Base-by-base conservation (phyloP, 352 stramenopile species). In the Globisporangium iwayamae region DNA sequence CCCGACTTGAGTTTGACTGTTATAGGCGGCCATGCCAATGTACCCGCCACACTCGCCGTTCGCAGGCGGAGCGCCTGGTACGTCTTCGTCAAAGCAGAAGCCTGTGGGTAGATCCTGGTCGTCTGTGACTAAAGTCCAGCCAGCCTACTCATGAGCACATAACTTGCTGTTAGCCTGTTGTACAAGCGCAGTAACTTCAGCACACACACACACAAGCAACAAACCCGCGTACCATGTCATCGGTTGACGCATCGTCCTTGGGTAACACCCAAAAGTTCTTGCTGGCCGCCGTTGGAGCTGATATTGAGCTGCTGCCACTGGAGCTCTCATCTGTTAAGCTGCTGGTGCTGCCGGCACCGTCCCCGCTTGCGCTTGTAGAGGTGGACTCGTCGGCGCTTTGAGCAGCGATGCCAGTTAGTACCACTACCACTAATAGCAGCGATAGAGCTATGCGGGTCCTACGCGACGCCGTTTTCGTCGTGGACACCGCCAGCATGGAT, bases 41-140 rank as follows among this genome's bases (percentile, higher is more conserved):
- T 53, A 53, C 13, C 47, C 47, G 47, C 47, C 47, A 11, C 47
- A 53, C n/a, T 22, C 47, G 22, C 47, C 20, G 22, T 34, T 53
- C 47, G 3, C 18, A 4, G 47, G 47, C 22, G 22, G 47, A 32
- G 47, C 22, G 4, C 47, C 22, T 4, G 22, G 20, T 11, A 53
- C 22, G 47, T 53, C 47, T 25, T 53, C 47, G 18, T 53, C 47
- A 18, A 53, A 53, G 47, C 47, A 53, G 5, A 53, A 53, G 20
- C 30, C 47, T 4, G n/a, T 32, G 2, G 47, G 47, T 10, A 53
- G 47, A 25, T 53, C 47, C 22, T 53, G 47, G 22, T 53, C 47
- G 22, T 53, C 47, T 1, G 20, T 53, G n/a, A 53, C 47, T 6
- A 32, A 10, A 18, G 10, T 34, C 47, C 47, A 53, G 47, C 47